Evolutionary conservation across 345 rosid species (phyloP).

Genomic region (Murraya koenigii): DNA sequence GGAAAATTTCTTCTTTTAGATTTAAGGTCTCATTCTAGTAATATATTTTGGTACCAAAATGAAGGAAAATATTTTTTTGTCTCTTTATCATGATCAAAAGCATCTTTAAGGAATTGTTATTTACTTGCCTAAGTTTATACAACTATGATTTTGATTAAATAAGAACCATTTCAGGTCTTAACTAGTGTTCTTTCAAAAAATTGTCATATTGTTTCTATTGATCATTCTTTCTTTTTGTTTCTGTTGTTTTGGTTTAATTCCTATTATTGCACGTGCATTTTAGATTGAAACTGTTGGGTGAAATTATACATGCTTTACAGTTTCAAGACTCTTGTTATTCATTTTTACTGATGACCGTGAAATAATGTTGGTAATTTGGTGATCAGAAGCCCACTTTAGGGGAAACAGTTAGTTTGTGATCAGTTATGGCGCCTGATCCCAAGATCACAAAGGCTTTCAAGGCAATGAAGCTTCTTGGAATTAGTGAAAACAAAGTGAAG

Average conservation of each 20-base stretch:
- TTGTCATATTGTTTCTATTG: neutral
- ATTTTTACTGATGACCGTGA: neutral
- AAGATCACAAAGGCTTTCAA: slow-evolving; percentile 48
- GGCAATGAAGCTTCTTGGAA: slow-evolving; percentile 72
- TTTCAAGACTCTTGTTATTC: neutral
- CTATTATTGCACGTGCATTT: neutral
- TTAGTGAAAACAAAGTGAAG: slow-evolving; percentile 46
- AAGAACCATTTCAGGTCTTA: neutral
- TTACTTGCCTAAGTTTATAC: neutral
- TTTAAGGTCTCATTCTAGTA: neutral
- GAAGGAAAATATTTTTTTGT: neutral
- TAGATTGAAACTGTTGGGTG: neutral
- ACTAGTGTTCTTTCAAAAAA: neutral
- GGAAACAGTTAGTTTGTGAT: neutral
- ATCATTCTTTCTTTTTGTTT: neutral
- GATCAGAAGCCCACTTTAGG: neutral
- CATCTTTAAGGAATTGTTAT: neutral
- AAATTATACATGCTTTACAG: neutral
- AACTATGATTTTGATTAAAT: neutral
- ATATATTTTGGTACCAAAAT: neutral
- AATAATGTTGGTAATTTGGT: slow-evolving; percentile 1
- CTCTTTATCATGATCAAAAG: neutral
- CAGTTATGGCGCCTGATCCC: slow-evolving; percentile 55
- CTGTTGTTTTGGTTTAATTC: neutral
- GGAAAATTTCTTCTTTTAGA: neutral